Evolutionary conservation across 1,139 yeast species (phyloP).

Genomic region (Candida sanyaensis): DNA sequence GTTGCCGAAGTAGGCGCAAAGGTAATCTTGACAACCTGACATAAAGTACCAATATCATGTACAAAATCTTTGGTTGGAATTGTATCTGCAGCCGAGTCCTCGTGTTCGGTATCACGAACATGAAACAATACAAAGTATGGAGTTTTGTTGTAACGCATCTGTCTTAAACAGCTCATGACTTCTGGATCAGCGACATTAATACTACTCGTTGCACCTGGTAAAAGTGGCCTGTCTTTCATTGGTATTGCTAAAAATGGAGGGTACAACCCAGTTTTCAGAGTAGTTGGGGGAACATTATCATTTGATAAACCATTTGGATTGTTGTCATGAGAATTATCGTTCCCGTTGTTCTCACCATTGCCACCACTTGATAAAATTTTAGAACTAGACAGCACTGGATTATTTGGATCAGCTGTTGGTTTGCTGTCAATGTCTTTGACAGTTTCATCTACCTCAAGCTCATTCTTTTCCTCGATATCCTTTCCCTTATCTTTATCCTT

Average conservation of each 20-base stretch:
- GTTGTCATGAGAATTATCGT: conserved; percentile 10
- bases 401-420: conserved; percentile 13
- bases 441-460: conserved; percentile 9
- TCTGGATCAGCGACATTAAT: conserved; percentile 80
- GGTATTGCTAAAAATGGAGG: conserved; percentile 51
- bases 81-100: conserved; percentile 62
- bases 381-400: conserved; percentile 18
- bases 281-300: conserved; percentile 15
- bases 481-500: conserved; percentile 16
- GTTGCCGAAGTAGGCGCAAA: conserved; percentile 44
- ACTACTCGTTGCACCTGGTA: conserved; percentile 55
- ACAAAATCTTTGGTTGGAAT: conserved; percentile 66
- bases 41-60: conserved; percentile 78
- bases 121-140: conserved; percentile 88
- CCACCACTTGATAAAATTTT: conserved; percentile 15
- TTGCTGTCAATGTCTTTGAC: conserved; percentile 8
- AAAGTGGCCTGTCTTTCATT: conserved; percentile 50
- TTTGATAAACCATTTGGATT: conserved; percentile 20
- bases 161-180: conserved; percentile 82
- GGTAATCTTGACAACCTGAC: conserved; percentile 54
- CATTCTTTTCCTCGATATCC: conserved; percentile 13
- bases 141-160: conserved; percentile 68
- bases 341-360: conserved; percentile 12
- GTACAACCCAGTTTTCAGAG: conserved; percentile 30
- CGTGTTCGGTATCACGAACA: conserved; percentile 63